These are phyloP conservation scores for Lactarius evosmus DNA, from an alignment of 768 basidiomycete genomes.

Conservation along the genomic window DNA sequence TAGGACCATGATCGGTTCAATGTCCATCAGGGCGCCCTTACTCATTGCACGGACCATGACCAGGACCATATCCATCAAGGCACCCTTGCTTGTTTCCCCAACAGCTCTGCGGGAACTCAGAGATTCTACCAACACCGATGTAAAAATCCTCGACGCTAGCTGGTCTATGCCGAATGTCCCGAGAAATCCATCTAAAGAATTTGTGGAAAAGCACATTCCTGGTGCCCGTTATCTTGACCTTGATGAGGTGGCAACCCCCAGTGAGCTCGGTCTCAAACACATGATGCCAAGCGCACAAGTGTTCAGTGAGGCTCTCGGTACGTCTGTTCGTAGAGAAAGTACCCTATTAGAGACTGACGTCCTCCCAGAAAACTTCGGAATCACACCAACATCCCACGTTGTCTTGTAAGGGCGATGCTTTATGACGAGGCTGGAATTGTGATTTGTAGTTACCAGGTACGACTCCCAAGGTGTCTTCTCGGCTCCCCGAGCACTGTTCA, in stretches of 20 bases:
- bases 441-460: constrained; percentile 50
- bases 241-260: constrained; percentile 70
- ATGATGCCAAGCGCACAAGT: constrained; percentile 79
- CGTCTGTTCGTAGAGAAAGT: constrained; percentile 33
- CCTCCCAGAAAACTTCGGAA: constrained; percentile 62
- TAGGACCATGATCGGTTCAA: not conserved
- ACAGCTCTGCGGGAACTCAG: constrained; percentile 33
- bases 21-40: not conserved
- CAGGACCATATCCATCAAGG: constrained; percentile 23
- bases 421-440: constrained; percentile 12
- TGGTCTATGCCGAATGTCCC: constrained; percentile 95
- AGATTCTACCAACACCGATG: constrained; percentile 25
- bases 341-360: not conserved
- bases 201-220: constrained; percentile 60
- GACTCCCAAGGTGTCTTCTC: constrained; percentile 91
- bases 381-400: constrained; percentile 71
- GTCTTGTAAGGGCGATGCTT: constrained; percentile 52
- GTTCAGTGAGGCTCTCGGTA: constrained; percentile 82
- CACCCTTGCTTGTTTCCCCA: constrained; percentile 36
- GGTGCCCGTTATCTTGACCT: constrained; percentile 73
- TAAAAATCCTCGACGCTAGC: constrained; percentile 66
- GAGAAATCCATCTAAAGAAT: constrained; percentile 70
- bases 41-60: not conserved
- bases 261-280: constrained; percentile 82
- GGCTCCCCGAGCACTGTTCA: constrained; percentile 88